Conservation (phyloP, 371 early-diverging fungal genomes). For the Rhizopus microsporus region DNA sequence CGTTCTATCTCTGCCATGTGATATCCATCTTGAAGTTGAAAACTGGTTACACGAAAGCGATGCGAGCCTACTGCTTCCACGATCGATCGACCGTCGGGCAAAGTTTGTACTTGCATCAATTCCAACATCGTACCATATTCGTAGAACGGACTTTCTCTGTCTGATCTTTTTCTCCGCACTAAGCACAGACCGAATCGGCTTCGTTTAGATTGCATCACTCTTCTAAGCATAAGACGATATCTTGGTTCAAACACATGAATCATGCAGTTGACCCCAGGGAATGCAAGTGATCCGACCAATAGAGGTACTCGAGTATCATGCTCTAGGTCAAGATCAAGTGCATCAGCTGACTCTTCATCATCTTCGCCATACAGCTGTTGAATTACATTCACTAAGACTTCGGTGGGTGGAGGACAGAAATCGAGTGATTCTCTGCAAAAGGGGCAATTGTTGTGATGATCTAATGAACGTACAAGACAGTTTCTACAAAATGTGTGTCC, state of each 20-base stretch:
- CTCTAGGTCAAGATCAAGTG: conserved; percentile 8
- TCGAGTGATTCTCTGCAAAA: conserved; percentile 30
- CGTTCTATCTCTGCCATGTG: conserved; percentile 45
- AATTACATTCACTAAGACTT: conserved; percentile 12
- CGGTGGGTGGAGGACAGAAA: conserved; percentile 29
- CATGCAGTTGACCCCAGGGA: conserved; percentile 64
- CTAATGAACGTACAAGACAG: conserved; percentile 51
- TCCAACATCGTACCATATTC: conserved; percentile 55
- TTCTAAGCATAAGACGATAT: conserved; percentile 62
- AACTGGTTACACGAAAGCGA: conserved; percentile 31
- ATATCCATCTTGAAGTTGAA: conserved; percentile 36
- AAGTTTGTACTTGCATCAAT: conserved; percentile 36
- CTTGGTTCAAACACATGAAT: conserved; percentile 69
- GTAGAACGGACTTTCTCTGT: conserved; percentile 26
- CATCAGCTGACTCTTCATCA: conserved; percentile 18
- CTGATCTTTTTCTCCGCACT: conserved; percentile 10
- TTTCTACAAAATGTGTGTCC: conserved; percentile 72
- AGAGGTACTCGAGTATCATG: conserved; percentile 46
- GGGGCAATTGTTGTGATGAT: conserved; percentile 35
- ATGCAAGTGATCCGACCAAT: conserved; percentile 62
- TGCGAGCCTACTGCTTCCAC: conserved; percentile 43
- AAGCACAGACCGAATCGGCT: conserved; percentile 65
- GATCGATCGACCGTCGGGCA: conserved; percentile 48
- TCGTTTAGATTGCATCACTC: conserved; percentile 52
- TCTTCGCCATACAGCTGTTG: conserved; percentile 16